Conservation (phyloP, 2,329 filamentous ascomycete genomes). For the Trichophyton simii region DNA sequence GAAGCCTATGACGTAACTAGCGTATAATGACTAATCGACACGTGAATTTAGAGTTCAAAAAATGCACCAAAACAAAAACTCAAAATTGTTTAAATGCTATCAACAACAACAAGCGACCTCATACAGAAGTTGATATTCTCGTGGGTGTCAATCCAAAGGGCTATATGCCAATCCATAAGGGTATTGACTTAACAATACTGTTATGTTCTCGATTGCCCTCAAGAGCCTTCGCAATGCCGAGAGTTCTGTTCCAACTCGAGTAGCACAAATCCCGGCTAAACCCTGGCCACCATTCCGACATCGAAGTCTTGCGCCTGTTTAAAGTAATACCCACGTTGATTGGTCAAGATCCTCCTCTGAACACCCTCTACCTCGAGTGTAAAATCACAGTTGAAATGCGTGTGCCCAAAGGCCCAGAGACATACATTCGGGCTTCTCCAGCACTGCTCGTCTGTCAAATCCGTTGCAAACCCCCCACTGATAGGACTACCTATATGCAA, state of each 20-base stretch:
- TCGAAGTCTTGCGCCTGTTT: constrained; percentile 27
- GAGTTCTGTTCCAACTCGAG: background rate
- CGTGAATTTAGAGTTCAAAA: background rate
- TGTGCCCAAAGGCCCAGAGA: constrained; percentile 40
- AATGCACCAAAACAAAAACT: too few species aligned
- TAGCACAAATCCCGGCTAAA: background rate
- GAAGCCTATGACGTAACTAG: background rate
- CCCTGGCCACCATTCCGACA: constrained; percentile 15
- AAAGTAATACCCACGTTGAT: constrained; percentile 24
- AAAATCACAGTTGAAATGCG: constrained; percentile 36
- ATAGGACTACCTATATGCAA: constrained; percentile 23
- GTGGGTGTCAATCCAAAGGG: too few species aligned
- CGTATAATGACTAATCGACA: background rate
- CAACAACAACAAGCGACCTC: too few species aligned
- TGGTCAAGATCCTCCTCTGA: constrained; percentile 26
- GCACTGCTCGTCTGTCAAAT: constrained; percentile 28
- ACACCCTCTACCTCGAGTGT: constrained; percentile 1
- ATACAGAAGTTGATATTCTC: too few species aligned
- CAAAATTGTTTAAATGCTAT: too few species aligned
- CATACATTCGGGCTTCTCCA: constrained; percentile 28
- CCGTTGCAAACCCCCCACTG: constrained; percentile 31
- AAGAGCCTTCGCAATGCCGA: too few species aligned
- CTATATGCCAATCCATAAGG: too few species aligned
- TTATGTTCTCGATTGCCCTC: too few species aligned
- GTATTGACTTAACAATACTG: too few species aligned